These are phyloP conservation scores for Yamadazyma atlantica DNA, from an alignment of 1,139 yeast species.

Conservation along the genomic window DNA sequence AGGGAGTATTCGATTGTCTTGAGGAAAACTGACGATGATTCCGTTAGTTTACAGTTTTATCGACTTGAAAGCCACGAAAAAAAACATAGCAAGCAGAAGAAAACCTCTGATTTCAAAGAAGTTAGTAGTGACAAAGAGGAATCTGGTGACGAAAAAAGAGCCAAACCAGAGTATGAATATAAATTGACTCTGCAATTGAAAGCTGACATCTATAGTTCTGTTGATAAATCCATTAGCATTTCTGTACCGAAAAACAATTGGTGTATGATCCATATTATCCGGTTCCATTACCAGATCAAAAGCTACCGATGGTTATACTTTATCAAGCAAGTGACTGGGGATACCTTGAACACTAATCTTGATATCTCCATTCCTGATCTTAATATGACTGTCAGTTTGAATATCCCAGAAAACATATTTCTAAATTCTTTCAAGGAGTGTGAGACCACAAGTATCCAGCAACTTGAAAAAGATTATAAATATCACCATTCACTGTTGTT, in stretches of 20 bases:
- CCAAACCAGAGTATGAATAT: slow-evolving; percentile 25
- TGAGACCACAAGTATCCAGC: slow-evolving; percentile 13
- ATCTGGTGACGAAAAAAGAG: slow-evolving; percentile 7
- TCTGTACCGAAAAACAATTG: slow-evolving; percentile 32
- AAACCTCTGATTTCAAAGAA: neutral
- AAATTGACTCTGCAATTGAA: slow-evolving; percentile 20
- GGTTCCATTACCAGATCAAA: slow-evolving; percentile 50
- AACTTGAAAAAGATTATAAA: slow-evolving; percentile 32
- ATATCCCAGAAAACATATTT: slow-evolving; percentile 48
- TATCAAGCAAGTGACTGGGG: slow-evolving; percentile 44
- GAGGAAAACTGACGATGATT: slow-evolving; percentile 55
- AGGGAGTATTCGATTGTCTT: slow-evolving; percentile 70
- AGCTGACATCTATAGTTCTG: slow-evolving; percentile 58
- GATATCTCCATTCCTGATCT: slow-evolving; percentile 16
- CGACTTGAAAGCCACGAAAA: slow-evolving; percentile 40
- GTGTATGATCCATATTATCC: slow-evolving; percentile 49
- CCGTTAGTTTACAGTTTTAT: slow-evolving; percentile 63
- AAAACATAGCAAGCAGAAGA: slow-evolving; percentile 15
- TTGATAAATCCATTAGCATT: slow-evolving; percentile 69
- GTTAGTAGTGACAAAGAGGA: too few species aligned
- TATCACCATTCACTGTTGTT: slow-evolving; percentile 31
- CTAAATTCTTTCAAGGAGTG: slow-evolving; percentile 13
- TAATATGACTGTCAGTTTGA: slow-evolving; percentile 27
- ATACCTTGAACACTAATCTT: slow-evolving; percentile 18
- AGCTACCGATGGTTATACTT: slow-evolving; percentile 66